phyloP scores from a whole-genome alignment of 2,329 filamentous ascomycete species.

The Talaromyces sp. region DNA sequence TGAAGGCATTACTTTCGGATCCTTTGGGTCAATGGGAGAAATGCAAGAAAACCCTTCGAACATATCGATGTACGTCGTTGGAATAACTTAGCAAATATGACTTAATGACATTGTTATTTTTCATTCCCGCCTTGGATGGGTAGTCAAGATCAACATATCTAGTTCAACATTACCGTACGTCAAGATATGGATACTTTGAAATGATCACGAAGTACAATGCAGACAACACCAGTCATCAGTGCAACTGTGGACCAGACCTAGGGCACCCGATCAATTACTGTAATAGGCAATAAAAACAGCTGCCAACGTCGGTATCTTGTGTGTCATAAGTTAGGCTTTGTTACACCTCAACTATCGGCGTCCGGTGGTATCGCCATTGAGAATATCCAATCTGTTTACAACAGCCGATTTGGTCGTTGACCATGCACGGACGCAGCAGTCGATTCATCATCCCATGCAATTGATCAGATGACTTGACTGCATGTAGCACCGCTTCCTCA shows the following conservation, averaged over 20 bases:
- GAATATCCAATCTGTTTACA: too few relatives aligned
- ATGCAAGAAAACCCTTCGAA: conserved; percentile 40
- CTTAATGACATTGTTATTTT: background rate
- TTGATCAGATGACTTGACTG: conserved; percentile 3
- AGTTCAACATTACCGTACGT: background rate
- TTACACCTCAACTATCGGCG: background rate
- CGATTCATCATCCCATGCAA: background rate
- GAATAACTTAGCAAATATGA: background rate
- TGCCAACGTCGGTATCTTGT: background rate
- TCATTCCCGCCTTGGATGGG: background rate
- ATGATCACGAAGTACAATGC: background rate
- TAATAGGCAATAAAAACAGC: background rate
- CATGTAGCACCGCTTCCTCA: conserved; percentile 1
- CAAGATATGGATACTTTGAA: background rate
- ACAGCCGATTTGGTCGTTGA: background rate
- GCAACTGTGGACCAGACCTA: background rate
- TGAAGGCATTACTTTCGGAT: conserved; percentile 35
- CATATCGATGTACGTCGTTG: conserved; percentile 18
- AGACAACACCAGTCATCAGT: background rate
- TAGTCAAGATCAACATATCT: background rate
- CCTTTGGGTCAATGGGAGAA: conserved; percentile 28
- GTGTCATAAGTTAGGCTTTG: background rate
- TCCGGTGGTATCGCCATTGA: background rate
- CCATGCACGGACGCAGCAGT: background rate
- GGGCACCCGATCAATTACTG: conserved; percentile 5